Evolutionary conservation across 164 flowering plant genomes (phyloP), one percentile per base, ranked within the genome.

Genomic region (Kingdonia uniflora): DNA sequence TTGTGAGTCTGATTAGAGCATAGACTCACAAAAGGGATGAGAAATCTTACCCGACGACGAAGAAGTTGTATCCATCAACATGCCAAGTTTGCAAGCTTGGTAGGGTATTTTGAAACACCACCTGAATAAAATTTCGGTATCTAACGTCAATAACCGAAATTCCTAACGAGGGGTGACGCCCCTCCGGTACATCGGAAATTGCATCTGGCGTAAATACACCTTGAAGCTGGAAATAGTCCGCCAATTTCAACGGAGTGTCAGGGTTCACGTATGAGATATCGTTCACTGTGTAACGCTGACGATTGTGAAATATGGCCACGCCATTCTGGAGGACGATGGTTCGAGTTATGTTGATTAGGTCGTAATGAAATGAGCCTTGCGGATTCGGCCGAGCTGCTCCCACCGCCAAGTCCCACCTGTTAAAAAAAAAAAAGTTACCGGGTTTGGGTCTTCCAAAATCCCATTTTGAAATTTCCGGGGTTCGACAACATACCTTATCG

Each of bases 281-380:
- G 33, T 76, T 76, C 1, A 71, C 55, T 1, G 76, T 61, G 47
- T 59, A 66, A 0, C 70, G 65, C 7, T 14, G 57, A 22, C 49
- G 60, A 2, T 43, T 47, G 1, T 42, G 60, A 2, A 55, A 21
- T 1, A n/a, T 14, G 25, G 54, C 51, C 17, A 49, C n/a, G 24
- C 40, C 60, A 26, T 65, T 76, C 42, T 45, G 52, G 3, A 77
- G 58, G 14, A 57, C 25, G 10, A 71, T 25, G 39, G 74, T 71
- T 5, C 73, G 53, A 10, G 73, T 39, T 3, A 67, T 46, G 12
- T 66, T 59, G 49, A 76, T 66, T 37, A 33, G 29, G 5, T 71
- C 76, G 40, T 75, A 75, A 40, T 68, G 77, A 54, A 43, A 76
- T 0, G 78, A 77, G 2, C 78, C 78, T 54, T 74, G 81, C 0